Base-by-base conservation (phyloP, 371 early-diverging fungal species). In the Mucor velutinosus region DNA sequence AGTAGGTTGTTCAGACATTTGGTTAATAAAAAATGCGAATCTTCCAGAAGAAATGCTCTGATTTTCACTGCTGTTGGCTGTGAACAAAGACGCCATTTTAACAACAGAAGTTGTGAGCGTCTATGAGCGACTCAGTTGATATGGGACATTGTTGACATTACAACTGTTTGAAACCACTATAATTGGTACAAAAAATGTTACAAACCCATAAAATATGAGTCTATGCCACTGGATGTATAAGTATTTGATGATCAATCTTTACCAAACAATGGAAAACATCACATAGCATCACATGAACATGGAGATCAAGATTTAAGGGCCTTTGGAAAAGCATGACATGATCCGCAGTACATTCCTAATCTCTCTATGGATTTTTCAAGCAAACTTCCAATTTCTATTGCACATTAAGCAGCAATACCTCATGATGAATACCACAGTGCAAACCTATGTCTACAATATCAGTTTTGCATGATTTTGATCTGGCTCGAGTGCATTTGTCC, bases 1-100 rank as follows among this genome's bases (percentile, higher is more conserved):
- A 37, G 45, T 33, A 21, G 60, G 55, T 67, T 67, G 41, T 53
- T 61, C 62, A 58, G 68, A 67, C 68, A 67, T 65, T 67, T 45
- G 56, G 25, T 25, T 8, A 15, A n/a, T 15, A 59, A 37, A 32
- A 59, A 37, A 21, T 37, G 14, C 12, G 59, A 41, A 60, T 25
- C 17, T 60, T 43, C 61, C 55, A 55, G 55, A 55, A 57, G 53
- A 53, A 53, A 53, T 53, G 53, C 53, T 53, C 10, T 14, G 4
- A n/a, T n/a, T 43, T n/a, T 43, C n/a, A 17, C 7, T 21, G 47
- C 41, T 37, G 37, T 14, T 37, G 37, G 37, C 8, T 7, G 12
- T 35, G 37, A 35, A 35, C 37, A 35, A 35, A 12, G 10, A 35
- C 37, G 37, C 37, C 37, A 35, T 35, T 35, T 35, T 12, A 35